Conservation (phyloP, 768 basidiomycete species). For the Mycena crocata region DNA sequence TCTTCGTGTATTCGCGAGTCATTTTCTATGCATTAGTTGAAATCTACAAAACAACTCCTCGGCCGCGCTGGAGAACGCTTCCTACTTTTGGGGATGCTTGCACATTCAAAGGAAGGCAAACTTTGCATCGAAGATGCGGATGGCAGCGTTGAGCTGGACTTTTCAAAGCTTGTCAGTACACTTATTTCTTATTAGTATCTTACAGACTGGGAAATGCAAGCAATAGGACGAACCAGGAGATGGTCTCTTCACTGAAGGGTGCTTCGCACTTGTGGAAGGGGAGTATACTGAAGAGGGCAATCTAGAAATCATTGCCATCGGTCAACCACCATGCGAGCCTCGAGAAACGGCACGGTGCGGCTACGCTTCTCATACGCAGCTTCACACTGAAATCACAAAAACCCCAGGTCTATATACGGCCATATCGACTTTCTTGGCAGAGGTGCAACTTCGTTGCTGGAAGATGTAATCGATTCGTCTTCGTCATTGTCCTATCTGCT, state of each 20-base stretch:
- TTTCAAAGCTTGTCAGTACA: conserved; percentile 80
- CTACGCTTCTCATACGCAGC: neutral
- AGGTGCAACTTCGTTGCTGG: conserved; percentile 88
- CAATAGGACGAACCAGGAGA: conserved; percentile 88
- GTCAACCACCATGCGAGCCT: conserved; percentile 96
- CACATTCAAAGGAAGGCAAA: conserved; percentile 89
- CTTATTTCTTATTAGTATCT: conserved; percentile 5
- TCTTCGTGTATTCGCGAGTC: neutral
- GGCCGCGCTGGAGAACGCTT: conserved; percentile 92
- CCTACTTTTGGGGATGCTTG: conserved; percentile 92
- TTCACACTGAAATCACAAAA: conserved; percentile 1
- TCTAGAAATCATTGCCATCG: conserved; percentile 91
- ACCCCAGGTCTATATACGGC: conserved; percentile 86
- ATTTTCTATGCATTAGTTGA: conserved; percentile 64
- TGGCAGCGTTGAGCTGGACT: conserved; percentile 89
- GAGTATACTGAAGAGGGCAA: conserved; percentile 95
- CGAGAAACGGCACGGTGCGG: conserved; percentile 82
- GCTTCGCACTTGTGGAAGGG: conserved; percentile 94
- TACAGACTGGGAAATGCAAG: conserved; percentile 34
- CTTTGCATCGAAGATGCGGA: conserved; percentile 95
- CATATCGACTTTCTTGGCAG: conserved; percentile 98
- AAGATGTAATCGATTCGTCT: conserved; percentile 74
- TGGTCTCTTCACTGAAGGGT: conserved; percentile 96
- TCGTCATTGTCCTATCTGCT: neutral
- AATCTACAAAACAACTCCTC: conserved; percentile 94